A percentile compares a stretch with the other conserved stretches of the same genome.
Conservation (phyloP, 2,329 filamentous ascomycete genomes). For the Aureobasidium musti region DNA sequence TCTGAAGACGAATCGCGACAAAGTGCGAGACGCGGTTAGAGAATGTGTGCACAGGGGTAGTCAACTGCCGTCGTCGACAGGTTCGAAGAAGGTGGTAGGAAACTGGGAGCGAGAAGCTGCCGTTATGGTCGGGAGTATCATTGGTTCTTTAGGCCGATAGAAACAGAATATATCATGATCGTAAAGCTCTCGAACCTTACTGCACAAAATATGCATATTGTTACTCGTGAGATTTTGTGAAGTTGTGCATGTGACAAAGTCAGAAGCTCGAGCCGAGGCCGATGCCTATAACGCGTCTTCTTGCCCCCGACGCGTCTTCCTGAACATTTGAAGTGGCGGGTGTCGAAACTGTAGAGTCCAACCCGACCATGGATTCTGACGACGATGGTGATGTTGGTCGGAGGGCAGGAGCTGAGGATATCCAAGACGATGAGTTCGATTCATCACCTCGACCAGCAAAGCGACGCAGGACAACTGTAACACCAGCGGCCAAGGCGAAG, state of each 20-base stretch:
- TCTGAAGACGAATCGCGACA: slow-evolving; percentile 71
- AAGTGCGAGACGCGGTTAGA: slow-evolving; percentile 73
- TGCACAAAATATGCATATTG: background rate
- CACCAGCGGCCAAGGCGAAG: slow-evolving; percentile 33
- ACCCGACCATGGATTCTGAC: slow-evolving; percentile 5
- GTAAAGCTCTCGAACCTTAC: background rate
- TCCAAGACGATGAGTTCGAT: slow-evolving; percentile 35
- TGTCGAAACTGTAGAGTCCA: background rate
- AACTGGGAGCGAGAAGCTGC: slow-evolving; percentile 89
- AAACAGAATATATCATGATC: background rate
- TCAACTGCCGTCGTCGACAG: slow-evolving; percentile 59
- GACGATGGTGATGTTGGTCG: background rate
- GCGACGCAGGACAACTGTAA: slow-evolving; percentile 31
- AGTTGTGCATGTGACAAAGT: background rate
- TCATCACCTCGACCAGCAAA: slow-evolving; percentile 41
- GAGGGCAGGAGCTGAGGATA: background rate
- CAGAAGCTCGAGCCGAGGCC: slow-evolving; percentile 8
- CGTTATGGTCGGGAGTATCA: slow-evolving; percentile 87
- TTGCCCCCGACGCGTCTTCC: background rate
- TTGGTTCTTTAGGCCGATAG: slow-evolving; percentile 53
- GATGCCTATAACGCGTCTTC: slow-evolving; percentile 26
- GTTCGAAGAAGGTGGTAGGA: slow-evolving; percentile 45
- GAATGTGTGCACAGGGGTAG: slow-evolving; percentile 82
- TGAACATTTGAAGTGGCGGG: slow-evolving; percentile 12
- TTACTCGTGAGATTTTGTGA: background rate